Conservation (phyloP, 2,329 filamentous ascomycete species). For the Phoma sp. region DNA sequence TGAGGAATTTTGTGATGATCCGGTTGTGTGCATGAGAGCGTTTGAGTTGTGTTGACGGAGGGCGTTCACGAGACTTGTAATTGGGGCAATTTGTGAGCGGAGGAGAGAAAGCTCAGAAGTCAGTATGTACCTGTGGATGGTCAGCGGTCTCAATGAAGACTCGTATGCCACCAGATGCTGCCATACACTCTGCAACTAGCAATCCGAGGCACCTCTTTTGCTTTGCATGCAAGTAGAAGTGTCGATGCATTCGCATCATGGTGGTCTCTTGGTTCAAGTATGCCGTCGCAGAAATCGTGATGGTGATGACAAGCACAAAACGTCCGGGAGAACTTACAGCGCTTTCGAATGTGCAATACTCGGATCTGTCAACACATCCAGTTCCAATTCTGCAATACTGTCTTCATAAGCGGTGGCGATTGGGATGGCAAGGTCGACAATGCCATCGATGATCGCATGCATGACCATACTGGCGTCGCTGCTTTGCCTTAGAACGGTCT, state of each 20-base stretch:
- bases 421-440: conserved; percentile 87
- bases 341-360: conserved; percentile 74
- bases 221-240: no score
- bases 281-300: no score
- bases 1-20: conserved; percentile 8
- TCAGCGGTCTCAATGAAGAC: not conserved
- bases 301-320: not conserved
- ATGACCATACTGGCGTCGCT: conserved; percentile 87
- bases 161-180: no score
- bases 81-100: conserved; percentile 81
- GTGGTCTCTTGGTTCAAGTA: no score
- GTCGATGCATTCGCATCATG: no score
- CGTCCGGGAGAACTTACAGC: conserved; percentile 47
- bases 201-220: no score
- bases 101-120: conserved; percentile 84
- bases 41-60: conserved; percentile 77
- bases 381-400: conserved; percentile 83
- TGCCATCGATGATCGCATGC: conserved; percentile 88
- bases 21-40: conserved; percentile 43
- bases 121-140: conserved; percentile 69
- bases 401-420: conserved; percentile 84
- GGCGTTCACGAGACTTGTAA: conserved; percentile 81
- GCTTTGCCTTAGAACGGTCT: conserved; percentile 83
- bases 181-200: no score
- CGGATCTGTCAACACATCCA: conserved; percentile 84